Evolutionary conservation across 2,329 filamentous ascomycete species (phyloP), one percentile per base, ranked within the genome.

Genomic region (Penicillium vulpinum): DNA sequence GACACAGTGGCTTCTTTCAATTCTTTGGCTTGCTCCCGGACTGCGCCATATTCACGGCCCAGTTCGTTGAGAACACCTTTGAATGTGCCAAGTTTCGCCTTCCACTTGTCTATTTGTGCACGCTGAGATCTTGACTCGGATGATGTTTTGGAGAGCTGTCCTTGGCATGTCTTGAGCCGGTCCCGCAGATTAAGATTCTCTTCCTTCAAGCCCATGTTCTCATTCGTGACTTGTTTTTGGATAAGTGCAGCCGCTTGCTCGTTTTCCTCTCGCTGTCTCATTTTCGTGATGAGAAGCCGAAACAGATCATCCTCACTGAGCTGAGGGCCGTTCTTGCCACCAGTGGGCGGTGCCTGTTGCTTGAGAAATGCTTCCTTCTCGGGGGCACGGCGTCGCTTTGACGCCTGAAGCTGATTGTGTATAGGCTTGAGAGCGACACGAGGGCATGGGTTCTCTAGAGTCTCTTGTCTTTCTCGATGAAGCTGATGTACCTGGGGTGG

Each of bases 281-380:
- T 61, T 44, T 59, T 72, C 21, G 51, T 56, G 21, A 75, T 73
- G 2, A 77, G 58, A 31, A 75, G 65, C 26, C 73, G 67, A 29
- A 75, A 75, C 7, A 76, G 57, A 31, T 67, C 67, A 29, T 75
- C 70, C 51, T 77, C 74, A 10, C 68, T 69, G 1, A 72, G 52
- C 11, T 66, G 51, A 18, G 26, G 11, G 11, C 26, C 44, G 0
- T 33, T 29, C 41, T 51, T 59, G 5, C 21, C 44, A 29, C 24
- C 22, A 7, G 39, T 5, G 7, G 13, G 6, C 10, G 16, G 26
- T 8, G 58, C 51, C 36, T 60, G 26, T 28, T 57, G 46, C 41
- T 58, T 47, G 8, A 40, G 10, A 10, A 24, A 24, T 44, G 51
- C 11, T 18, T 40, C 24, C 24, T 54, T 54, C 6, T 31, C 38